Evolutionary conservation across 805 yeast genomes (phyloP).

Genomic region (Cephaloascus albidus): DNA sequence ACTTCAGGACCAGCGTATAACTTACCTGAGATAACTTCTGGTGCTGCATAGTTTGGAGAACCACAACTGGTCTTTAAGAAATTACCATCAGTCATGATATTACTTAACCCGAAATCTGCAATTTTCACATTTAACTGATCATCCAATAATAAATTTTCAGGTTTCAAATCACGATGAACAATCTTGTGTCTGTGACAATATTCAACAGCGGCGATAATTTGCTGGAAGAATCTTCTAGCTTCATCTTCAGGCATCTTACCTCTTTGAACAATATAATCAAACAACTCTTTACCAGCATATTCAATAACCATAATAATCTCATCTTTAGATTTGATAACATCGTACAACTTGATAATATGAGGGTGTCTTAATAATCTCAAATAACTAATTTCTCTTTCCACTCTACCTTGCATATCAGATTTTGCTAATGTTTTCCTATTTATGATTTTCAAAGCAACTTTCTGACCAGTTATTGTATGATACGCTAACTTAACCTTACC

Average conservation of each 20-base stretch:
- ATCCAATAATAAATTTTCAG: constrained; percentile 84
- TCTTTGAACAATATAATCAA: constrained; percentile 89
- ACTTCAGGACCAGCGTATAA: constrained; percentile 97
- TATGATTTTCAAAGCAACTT: constrained; percentile 89
- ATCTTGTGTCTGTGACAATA: constrained; percentile 95
- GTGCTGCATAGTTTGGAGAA: constrained; percentile 95
- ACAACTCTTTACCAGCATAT: constrained; percentile 92
- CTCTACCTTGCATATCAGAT: constrained; percentile 93
- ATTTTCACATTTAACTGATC: constrained; percentile 88
- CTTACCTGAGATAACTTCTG: constrained; percentile 92
- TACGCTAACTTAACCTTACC: constrained; percentile 92
- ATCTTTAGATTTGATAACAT: constrained; percentile 89
- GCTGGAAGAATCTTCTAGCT: constrained; percentile 91
- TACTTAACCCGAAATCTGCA: constrained; percentile 92
- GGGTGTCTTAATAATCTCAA: constrained; percentile 85
- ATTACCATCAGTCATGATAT: constrained; percentile 96
- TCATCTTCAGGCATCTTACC: constrained; percentile 90
- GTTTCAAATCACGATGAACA: constrained; percentile 94
- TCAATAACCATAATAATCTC: constrained; percentile 97
- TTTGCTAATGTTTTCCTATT: constrained; percentile 88
- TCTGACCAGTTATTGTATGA: constrained; percentile 84
- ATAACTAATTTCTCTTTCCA: constrained; percentile 90
- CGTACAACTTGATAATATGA: constrained; percentile 90
- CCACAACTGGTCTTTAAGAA: constrained; percentile 93
- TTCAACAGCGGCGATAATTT: constrained; percentile 92